Evolutionary conservation across 176 grass and related monocot genomes (phyloP).

Genomic region (Dendrocalamus sinicus): DNA sequence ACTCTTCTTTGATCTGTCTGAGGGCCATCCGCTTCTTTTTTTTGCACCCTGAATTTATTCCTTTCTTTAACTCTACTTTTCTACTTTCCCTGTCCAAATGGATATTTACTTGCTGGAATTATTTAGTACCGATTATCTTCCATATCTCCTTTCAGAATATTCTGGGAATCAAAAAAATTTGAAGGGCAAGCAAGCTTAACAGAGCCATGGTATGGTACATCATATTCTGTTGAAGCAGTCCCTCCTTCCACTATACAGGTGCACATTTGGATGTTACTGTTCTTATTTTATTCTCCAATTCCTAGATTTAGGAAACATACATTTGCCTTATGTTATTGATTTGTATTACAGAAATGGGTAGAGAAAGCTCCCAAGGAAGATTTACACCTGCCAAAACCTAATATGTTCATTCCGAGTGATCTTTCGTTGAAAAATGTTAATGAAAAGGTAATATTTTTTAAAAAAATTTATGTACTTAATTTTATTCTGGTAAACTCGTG

Average conservation of each 20-base stretch:
- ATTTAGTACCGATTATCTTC: conserved; percentile 24
- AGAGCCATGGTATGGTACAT: conserved; percentile 95
- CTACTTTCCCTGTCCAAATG: neutral
- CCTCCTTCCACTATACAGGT: conserved; percentile 68
- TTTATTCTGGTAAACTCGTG: conserved; percentile 36
- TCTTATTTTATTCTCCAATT: conserved; percentile 29
- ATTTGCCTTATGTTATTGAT: conserved; percentile 4
- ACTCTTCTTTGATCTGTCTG: conserved; percentile 20
- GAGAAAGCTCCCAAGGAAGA: conserved; percentile 69
- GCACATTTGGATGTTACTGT: conserved; percentile 16
- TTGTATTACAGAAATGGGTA: conserved; percentile 80
- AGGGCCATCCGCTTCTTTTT: conserved; percentile 5
- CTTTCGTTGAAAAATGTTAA: conserved; percentile 69
- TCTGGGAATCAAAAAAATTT: conserved; percentile 88
- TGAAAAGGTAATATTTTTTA: conserved; percentile 60
- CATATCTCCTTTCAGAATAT: conserved; percentile 67
- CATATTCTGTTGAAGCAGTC: conserved; percentile 72
- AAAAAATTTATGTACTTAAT: conserved; percentile 3
- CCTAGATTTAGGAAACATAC: conserved; percentile 12
- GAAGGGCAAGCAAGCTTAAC: conserved; percentile 67
- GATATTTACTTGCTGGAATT: neutral
- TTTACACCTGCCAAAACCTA: conserved; percentile 84
- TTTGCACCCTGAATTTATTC: conserved; percentile 4
- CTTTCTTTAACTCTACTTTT: conserved; percentile 23
- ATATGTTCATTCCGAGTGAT: conserved; percentile 88